Evolutionary conservation across 2,329 filamentous ascomycete species (phyloP), one percentile per base, ranked within the genome.

Genomic region (Pseudocercospora pini-densiflorae): DNA sequence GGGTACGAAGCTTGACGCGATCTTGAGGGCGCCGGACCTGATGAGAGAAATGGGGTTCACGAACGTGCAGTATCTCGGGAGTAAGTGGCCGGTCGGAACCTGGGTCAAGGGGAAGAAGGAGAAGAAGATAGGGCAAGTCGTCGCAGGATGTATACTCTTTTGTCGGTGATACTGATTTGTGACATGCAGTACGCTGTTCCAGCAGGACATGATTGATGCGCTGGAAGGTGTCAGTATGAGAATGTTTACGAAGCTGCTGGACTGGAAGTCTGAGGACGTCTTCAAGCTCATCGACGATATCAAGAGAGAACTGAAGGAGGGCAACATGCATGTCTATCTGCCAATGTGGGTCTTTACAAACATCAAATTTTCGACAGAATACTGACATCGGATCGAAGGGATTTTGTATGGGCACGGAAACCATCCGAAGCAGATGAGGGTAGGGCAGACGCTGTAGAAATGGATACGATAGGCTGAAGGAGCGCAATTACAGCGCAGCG

Each of bases 401-500:
- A 55, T 16, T 55, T 55, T 27, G 51, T 55, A 23, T 55, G 51
- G 51, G 51, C 51, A 12, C 51, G 33, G 51, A 55, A 55, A 19
- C 51, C 51, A 31, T 27, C 33, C 27, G 51, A 59, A 14, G 33
- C 36, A 7, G 55, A 33, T 3, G 29, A 33, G 7, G 36, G 24
- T 3, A 23, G 55, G 21, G 27, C 55, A 19, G 40, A 43, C 16
- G 40, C 40, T n/a, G n/a, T 43, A 16, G 40, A 19, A 19, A n/a
- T 43, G 40, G 40, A 43, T 9, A 43, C 14, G 5, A 43, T 19
- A 2, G 40, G 40, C 16, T 43, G 40, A 43, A 43, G 36, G n/a
- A 40, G 36, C 36, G 36, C 36, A 10, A 40, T 40, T 16, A 16
- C 36, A n/a, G 36, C 12, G 14, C 9, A 10, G 31, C 10, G 8